These are phyloP conservation scores for Phytophthora hybrid DNA, from an alignment of 352 stramenopile genomes.

Conservation along the genomic window DNA sequence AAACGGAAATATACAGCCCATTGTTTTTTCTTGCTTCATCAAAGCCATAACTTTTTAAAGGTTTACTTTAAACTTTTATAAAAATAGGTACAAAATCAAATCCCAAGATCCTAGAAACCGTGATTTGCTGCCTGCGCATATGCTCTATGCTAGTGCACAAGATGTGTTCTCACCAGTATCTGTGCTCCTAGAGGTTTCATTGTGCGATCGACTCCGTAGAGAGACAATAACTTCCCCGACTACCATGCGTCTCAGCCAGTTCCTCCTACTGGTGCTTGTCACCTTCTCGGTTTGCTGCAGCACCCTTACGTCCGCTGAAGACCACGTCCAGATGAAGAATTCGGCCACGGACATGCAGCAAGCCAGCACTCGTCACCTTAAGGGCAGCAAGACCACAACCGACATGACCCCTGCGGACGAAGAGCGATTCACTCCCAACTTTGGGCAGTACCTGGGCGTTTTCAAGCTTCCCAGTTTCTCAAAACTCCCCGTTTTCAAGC, in stretches of 20 bases:
- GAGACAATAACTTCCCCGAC: background rate
- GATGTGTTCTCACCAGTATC: too few relatives aligned
- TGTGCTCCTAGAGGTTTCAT: background rate
- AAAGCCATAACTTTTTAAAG: too few relatives aligned
- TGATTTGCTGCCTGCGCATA: too few relatives aligned
- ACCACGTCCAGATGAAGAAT: background rate
- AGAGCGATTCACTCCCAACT: constrained; percentile 6
- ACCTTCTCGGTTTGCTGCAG: constrained; percentile 4
- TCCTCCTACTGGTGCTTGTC: constrained; percentile 10
- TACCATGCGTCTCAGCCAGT: constrained; percentile 8
- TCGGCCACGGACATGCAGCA: background rate
- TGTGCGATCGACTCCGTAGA: background rate
- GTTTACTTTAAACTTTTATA: too few relatives aligned
- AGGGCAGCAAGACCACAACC: constrained; percentile 4
- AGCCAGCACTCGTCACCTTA: constrained; percentile 1
- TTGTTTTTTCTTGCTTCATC: too few relatives aligned
- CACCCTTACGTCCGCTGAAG: background rate
- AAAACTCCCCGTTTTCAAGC: background rate
- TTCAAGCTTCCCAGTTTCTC: constrained; percentile 3
- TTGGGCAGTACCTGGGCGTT: background rate
- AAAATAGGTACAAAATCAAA: too few relatives aligned
- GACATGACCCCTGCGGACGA: background rate
- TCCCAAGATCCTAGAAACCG: too few relatives aligned
- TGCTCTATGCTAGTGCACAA: too few relatives aligned
- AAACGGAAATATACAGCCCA: too few relatives aligned